Evolutionary conservation across 176 grass and related monocot species (phyloP).

Genomic region (Juncus inflexus): DNA sequence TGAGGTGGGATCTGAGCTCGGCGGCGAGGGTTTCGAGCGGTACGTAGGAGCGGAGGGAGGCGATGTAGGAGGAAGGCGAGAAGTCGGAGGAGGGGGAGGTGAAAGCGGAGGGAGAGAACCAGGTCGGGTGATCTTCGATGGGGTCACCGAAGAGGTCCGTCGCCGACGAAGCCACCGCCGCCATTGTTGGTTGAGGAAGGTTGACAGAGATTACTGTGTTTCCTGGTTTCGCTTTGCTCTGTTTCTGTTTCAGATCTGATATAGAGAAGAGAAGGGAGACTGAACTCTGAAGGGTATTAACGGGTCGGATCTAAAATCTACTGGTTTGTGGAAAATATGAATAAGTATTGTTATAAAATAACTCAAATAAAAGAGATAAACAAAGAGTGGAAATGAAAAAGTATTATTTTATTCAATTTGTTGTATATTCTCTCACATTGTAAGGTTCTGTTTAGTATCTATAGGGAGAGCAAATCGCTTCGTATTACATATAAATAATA

Average conservation of each 20-base stretch:
- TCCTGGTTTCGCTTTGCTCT: not conserved
- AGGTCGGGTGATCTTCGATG: conserved; percentile 82
- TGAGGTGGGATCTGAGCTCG: conserved; percentile 78
- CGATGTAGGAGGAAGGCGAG: conserved; percentile 74
- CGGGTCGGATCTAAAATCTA: too few relatives aligned
- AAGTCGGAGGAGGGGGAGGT: conserved; percentile 40
- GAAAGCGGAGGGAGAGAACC: conserved; percentile 63
- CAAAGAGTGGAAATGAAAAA: too few relatives aligned
- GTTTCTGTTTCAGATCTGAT: conserved; percentile 9
- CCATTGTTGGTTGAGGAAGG: not conserved
- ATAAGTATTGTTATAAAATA: too few relatives aligned
- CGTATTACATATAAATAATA: too few relatives aligned
- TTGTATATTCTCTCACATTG: too few relatives aligned
- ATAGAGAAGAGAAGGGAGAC: conserved; percentile 3
- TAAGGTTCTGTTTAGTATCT: too few relatives aligned
- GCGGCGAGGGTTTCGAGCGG: conserved; percentile 85
- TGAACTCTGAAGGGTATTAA: not conserved
- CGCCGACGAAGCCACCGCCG: conserved; percentile 21
- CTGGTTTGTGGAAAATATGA: too few relatives aligned
- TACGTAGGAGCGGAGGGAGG: conserved; percentile 84
- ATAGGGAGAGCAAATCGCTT: too few relatives aligned
- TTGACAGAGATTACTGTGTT: not conserved
- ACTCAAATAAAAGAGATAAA: too few relatives aligned
- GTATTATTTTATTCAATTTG: too few relatives aligned
- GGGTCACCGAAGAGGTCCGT: conserved; percentile 93